Base-by-base conservation (phyloP, 257 asterid species). In the Plantago elongata region DNA sequence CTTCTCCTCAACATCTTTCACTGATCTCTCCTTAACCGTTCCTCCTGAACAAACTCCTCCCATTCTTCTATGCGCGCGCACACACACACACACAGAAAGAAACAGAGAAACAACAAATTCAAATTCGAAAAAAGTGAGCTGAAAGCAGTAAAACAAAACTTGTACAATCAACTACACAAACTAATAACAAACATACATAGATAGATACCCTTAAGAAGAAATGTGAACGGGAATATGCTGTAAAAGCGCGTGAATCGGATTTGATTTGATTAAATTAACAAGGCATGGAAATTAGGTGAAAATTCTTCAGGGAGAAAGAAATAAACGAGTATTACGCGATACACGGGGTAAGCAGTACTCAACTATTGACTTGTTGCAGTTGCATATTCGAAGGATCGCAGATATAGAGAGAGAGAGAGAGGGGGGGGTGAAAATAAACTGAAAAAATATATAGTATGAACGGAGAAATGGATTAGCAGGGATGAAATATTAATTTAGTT, bases 11-110 rank as follows among this genome's bases (percentile, higher is more conserved):
- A 45, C 75, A 54, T 76, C 87, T 13, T 43, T 45, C 51, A 83
- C 47, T 57, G 50, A 43, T 2, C 63, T 75, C 60, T 66, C 79
- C 81, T 72, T 83, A 5, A 62, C 71, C 16, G 79, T 82, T 58
- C 97, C 97, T 52, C 82, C 81, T 2, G 99, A 77, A 79, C 99
- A 93, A 72, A 85, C 92, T 48, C 86, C 94, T 75, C 99, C 99
- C 99, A 93, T 93, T 74, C 67, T 80, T n/a, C n/a, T n/a, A n/a
- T n/a, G n/a, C n/a, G n/a, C n/a, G n/a, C n/a, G n/a, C n/a, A n/a
- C n/a, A 61, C 57, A 30, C 34, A 22, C 27, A 22, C 27, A 22
- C 27, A 22, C 27, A 22, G 1, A 22, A 2, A 60, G 69, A 48
- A 67, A 64, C 27, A 22, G 27, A 60, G 69, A 48, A 67, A 64